These are phyloP conservation scores for Gossypium thurberi DNA, from an alignment of 345 rosid species.

Conservation along the genomic window DNA sequence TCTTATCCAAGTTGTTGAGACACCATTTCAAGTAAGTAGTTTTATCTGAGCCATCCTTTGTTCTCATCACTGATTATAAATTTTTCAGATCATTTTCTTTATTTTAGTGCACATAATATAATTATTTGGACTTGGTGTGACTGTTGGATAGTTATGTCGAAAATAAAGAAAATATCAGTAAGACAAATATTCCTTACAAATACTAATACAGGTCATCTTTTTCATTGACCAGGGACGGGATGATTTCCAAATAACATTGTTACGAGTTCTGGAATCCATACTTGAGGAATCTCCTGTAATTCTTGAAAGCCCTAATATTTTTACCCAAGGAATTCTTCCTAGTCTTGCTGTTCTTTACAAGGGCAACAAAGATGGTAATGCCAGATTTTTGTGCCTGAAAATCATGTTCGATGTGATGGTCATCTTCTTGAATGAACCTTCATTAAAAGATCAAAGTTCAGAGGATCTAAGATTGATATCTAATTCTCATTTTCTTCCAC, in stretches of 20 bases:
- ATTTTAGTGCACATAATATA: not conserved
- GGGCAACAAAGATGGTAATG: slow-evolving; percentile 91
- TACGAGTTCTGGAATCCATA: slow-evolving; percentile 70
- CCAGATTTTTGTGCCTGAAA: slow-evolving; percentile 86
- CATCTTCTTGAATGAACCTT: slow-evolving; percentile 58
- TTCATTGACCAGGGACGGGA: slow-evolving; percentile 65
- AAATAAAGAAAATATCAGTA: not conserved
- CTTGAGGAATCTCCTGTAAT: slow-evolving; percentile 62
- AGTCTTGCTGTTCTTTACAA: slow-evolving; percentile 68
- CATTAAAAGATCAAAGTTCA: slow-evolving; percentile 40
- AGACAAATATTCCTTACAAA: not conserved
- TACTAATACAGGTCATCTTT: not conserved
- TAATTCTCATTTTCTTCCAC: slow-evolving; percentile 79
- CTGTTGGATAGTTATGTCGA: not conserved
- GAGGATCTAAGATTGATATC: slow-evolving; percentile 66
- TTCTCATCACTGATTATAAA: not conserved
- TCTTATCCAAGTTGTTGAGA: slow-evolving; percentile 68
- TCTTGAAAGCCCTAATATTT: slow-evolving; percentile 46
- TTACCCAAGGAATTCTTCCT: slow-evolving; percentile 68
- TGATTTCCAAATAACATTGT: slow-evolving; percentile 89
- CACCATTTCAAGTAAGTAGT: slow-evolving; percentile 73
- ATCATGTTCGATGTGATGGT: slow-evolving; percentile 81
- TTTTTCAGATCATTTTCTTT: not conserved
- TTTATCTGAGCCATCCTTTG: slow-evolving; percentile 4
- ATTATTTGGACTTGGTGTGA: not conserved